Base-by-base conservation (phyloP, 192 early-diverging fungal genomes). In the Gigaspora rosea region DNA sequence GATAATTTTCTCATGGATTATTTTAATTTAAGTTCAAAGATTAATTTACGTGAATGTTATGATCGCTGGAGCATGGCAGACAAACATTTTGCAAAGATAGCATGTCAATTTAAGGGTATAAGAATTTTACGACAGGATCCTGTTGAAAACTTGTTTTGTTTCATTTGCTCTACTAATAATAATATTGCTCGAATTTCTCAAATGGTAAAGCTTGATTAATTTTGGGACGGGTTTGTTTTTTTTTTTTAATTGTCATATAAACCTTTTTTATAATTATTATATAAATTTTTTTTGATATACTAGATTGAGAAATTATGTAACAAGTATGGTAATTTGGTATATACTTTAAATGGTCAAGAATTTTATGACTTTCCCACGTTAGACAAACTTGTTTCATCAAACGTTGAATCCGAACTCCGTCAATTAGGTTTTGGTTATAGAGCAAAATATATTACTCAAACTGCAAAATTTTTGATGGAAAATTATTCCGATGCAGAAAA, bases 91-190 rank as follows among this genome's bases (percentile, higher is more conserved):
- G 79, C 82, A 27, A 80, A 79, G 2, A 89, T 90, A 74, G 89
- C 86, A 0, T 52, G 62, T 0, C 59, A 63, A 18, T 88, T 87
- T 78, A 84, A 77, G 2, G 95, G 95, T 7, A 86, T 97, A 32
- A 86, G 95, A 47, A 88, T 93, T 3, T 71, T 97, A 32, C 81
- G 91, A 62, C 96, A 98, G 75, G 92, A 94, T 33, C 94, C 95
- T 11, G 85, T 90, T 20, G 97, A 99, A 82, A 95, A 90, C 74
- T 71, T 96, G 59, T 82, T 99, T 59, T 88, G 89, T 22, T 99
- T 99, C 74, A 97, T 99, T 12, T 97, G 96, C 80, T 93, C 93
- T 4, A 88, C 89, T 41, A 97, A 97, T 83, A 99, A 99, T 86
- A 96, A 98, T 85, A 97, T 99, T 56, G 79, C 86, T 27, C 83